phyloP scores from a whole-genome alignment of 73 alveolate genomes.

The Paramecium biaurelia region DNA sequence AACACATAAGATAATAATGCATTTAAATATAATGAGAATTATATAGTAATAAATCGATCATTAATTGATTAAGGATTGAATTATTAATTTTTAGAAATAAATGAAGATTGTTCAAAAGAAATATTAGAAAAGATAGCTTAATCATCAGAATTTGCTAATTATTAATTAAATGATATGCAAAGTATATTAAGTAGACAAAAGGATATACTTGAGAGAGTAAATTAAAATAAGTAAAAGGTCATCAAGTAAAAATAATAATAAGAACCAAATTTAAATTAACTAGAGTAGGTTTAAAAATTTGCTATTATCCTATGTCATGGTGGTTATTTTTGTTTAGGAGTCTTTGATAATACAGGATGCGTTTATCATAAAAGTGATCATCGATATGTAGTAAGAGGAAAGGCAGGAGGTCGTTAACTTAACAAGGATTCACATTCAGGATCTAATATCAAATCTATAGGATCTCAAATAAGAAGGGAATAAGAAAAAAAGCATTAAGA shows the following conservation, averaged over 20 bases:
- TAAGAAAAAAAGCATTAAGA: conserved; percentile 93
- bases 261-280: conserved; percentile 57
- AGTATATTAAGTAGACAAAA: conserved; percentile 78
- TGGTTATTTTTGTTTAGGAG: conserved; percentile 89
- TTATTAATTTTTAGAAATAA: not conserved
- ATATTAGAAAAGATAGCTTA: conserved; percentile 40
- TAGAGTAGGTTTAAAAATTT: conserved; percentile 60
- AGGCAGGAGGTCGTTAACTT: conserved; percentile 93
- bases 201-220: conserved; percentile 80
- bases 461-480: conserved; percentile 96
- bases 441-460: conserved; percentile 83
- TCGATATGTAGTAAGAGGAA: conserved; percentile 92
- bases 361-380: conserved; percentile 91
- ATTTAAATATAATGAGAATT: not conserved
- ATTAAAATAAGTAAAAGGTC: conserved; percentile 62
- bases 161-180: conserved; percentile 55
- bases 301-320: conserved; percentile 96
- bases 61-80: conserved; percentile 44
- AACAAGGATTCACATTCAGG: conserved; percentile 84
- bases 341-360: conserved; percentile 70
- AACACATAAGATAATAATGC: not conserved
- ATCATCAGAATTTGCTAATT: conserved; percentile 46
- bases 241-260: conserved; percentile 60
- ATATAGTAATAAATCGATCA: conserved; percentile 44
- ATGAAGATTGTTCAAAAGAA: conserved; percentile 30